Base-by-base conservation (phyloP, 2,329 filamentous ascomycete genomes). In the Balansia obtecta region DNA sequence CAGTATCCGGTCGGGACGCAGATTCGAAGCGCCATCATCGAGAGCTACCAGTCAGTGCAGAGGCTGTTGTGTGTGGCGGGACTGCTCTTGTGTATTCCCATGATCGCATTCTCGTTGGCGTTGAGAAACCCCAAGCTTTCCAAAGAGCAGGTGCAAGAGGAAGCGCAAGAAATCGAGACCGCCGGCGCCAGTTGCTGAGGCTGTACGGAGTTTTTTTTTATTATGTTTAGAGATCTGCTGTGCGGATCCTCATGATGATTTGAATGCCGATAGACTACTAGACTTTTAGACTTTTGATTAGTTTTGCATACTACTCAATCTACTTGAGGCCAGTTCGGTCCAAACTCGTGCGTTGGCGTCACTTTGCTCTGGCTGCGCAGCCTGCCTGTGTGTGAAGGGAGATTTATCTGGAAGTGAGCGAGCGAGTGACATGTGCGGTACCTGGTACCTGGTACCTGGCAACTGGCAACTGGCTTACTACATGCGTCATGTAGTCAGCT, bases 21-120 rank as follows among this genome's bases (percentile, higher is more conserved):
- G 0, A 68, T 69, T 6, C 63, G 80, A 6, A 59, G 67, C 12
- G 79, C 74, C 0, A 83, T 85, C 58, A 74, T 82, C 56, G 76
- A 59, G 8, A 63, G 71, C 3, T 76, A 76, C 56, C 66, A 72
- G 57, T 62, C 73, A 43, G 66, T 71, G 0, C 73, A 76, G 65
- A 65, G 68, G 7, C 58, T 74, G 33, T 65, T 76, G 10, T 68
- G 65, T 48, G 73, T 76, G 50, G 70, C 69, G 3, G 73, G 73
- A 34, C 71, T 76, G 56, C 72, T 70, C 51, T 61, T 76, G 30
- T 73, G 68, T 46, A 64, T 75, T 32, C 73, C 72, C 22, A 66
- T 75, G 20, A 72, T 76, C 32, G 65, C 52, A 1, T 72, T 75
- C 47, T 67, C 71, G 1, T 39, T 68, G 10, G 57, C 60, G 49